Conservation (phyloP, 495 filamentous ascomycete genomes). For the Penicillium chermesinum region DNA sequence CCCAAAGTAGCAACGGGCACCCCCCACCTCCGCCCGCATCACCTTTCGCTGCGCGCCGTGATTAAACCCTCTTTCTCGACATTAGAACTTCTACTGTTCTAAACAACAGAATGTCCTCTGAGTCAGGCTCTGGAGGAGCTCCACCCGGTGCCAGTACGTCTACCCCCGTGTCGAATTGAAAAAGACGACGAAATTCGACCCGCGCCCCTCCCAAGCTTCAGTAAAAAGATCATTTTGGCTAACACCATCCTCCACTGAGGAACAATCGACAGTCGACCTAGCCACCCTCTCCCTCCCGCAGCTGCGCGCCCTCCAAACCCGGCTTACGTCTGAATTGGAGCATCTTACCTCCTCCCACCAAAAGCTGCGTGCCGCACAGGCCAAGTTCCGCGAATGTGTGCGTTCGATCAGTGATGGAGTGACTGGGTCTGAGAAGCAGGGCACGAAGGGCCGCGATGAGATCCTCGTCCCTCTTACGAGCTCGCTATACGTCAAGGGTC, state of each 20-base stretch:
- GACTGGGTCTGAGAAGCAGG: constrained; percentile 35
- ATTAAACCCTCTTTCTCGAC: background rate
- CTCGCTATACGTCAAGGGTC: constrained; percentile 88
- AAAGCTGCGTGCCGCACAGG: constrained; percentile 82
- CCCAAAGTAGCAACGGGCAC: constrained; percentile 13
- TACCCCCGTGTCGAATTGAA: background rate
- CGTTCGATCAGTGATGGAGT: constrained; percentile 61
- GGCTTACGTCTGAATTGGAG: constrained; percentile 90
- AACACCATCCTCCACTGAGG: constrained; percentile 1
- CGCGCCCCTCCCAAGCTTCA: background rate
- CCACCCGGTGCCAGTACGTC: constrained; percentile 29
- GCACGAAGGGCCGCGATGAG: constrained; percentile 37
- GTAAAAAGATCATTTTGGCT: background rate
- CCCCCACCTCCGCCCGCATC: constrained; percentile 22
- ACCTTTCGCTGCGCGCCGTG: background rate
- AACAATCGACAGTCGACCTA: constrained; percentile 52
- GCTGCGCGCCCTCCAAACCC: constrained; percentile 74
- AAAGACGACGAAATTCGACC: background rate
- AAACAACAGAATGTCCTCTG: constrained; percentile 21
- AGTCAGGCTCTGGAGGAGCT: constrained; percentile 27
- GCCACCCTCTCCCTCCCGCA: constrained; percentile 51
- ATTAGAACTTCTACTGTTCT: background rate
- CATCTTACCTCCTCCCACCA: constrained; percentile 85
- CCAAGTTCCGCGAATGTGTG: constrained; percentile 88
- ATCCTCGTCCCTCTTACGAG: constrained; percentile 89